Percentiles rank a stretch among this genome's conserved stretches.
These are phyloP conservation scores for Boletus reticulatus DNA, from an alignment of 768 basidiomycete genomes.

Conservation along the genomic window DNA sequence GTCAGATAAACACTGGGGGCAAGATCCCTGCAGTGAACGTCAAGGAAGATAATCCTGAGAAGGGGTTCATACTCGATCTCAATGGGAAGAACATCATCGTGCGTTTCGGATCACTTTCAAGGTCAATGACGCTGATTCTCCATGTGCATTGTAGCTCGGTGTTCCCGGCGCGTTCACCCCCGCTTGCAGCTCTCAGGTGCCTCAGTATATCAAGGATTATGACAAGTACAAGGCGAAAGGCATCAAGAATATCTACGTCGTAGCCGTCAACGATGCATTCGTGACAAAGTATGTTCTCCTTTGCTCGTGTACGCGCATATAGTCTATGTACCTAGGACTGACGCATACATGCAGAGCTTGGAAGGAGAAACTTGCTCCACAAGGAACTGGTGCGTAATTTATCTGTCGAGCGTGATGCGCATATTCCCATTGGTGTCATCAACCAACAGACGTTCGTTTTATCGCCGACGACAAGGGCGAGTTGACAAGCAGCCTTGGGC, in stretches of 20 bases:
- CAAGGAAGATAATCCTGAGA: conserved; percentile 57
- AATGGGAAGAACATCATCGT: conserved; percentile 66
- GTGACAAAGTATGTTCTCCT: conserved; percentile 46
- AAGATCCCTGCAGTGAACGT: conserved; percentile 49
- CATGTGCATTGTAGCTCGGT: conserved; percentile 46
- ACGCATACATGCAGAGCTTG: conserved; percentile 48
- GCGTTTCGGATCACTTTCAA: conserved; percentile 19
- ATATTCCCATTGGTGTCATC: neutral
- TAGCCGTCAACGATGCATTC: conserved; percentile 80
- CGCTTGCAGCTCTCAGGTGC: conserved; percentile 63
- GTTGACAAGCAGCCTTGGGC: conserved; percentile 52
- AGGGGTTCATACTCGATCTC: conserved; percentile 42
- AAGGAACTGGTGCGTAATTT: conserved; percentile 47
- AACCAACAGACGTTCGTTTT: conserved; percentile 49
- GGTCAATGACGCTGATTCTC: neutral
- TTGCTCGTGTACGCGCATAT: conserved; percentile 1
- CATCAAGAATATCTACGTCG: conserved; percentile 64
- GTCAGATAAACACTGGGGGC: conserved; percentile 39
- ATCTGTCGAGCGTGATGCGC: neutral
- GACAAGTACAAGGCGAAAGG: conserved; percentile 77
- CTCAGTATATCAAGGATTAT: conserved; percentile 61
- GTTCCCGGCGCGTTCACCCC: conserved; percentile 80
- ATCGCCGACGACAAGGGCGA: conserved; percentile 68
- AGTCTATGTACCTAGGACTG: neutral
- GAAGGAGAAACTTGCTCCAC: conserved; percentile 59